These are phyloP conservation scores for Tolypocladium guangdongense DNA, from an alignment of 2,329 filamentous ascomycete genomes.

Conservation along the genomic window DNA sequence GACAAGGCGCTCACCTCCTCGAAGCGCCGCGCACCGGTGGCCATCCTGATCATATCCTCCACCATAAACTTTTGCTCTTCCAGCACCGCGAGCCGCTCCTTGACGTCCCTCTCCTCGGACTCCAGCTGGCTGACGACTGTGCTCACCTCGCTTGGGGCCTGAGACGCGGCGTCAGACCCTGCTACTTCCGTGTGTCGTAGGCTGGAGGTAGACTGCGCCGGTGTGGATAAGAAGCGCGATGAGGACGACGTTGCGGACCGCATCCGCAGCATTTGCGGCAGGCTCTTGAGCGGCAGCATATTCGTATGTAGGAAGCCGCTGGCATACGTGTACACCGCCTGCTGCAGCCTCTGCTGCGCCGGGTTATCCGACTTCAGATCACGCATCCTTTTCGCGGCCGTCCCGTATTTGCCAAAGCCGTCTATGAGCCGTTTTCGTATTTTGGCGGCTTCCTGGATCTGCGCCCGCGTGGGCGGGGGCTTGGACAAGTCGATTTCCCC, in stretches of 20 bases:
- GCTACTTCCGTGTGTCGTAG: slow-evolving; percentile 37
- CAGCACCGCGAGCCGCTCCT: slow-evolving; percentile 70
- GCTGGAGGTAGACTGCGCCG: slow-evolving; percentile 25
- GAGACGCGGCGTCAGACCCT: slow-evolving; percentile 33
- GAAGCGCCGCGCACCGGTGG: slow-evolving; percentile 65
- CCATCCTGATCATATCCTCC: slow-evolving; percentile 69
- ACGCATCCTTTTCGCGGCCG: slow-evolving; percentile 68
- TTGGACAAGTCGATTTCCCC: slow-evolving; percentile 25
- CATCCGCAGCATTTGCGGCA: slow-evolving; percentile 53
- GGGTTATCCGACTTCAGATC: slow-evolving; percentile 64
- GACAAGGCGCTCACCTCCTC: slow-evolving; percentile 76
- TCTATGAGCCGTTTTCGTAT: slow-evolving; percentile 84
- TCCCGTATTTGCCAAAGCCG: slow-evolving; percentile 79
- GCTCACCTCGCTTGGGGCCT: slow-evolving; percentile 36
- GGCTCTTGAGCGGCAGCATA: slow-evolving; percentile 75
- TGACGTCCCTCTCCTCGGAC: slow-evolving; percentile 70
- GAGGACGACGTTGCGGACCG: slow-evolving; percentile 20
- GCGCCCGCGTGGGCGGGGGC: slow-evolving; percentile 43
- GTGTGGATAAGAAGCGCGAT: slow-evolving; percentile 21
- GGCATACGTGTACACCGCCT: slow-evolving; percentile 71
- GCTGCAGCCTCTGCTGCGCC: slow-evolving; percentile 66
- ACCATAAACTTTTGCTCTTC: slow-evolving; percentile 91
- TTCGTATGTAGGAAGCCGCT: slow-evolving; percentile 78
- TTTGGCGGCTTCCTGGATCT: slow-evolving; percentile 78
- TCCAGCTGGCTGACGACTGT: slow-evolving; percentile 53